phyloP scores from a whole-genome alignment of 148 eudicot species.

The Rhododendron griersonianum region DNA sequence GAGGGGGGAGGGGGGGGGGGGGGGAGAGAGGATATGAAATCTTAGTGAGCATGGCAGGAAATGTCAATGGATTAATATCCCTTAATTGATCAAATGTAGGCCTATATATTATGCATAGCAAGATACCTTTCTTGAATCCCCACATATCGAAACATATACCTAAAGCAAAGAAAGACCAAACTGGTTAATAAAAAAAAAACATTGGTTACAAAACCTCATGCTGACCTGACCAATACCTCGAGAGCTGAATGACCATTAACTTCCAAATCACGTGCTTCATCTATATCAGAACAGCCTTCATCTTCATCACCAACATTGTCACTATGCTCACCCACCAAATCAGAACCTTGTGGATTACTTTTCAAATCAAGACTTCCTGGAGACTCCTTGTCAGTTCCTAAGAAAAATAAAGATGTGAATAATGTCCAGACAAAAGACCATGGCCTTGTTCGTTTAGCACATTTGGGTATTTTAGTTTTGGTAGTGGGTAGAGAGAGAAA shows the following conservation, averaged over 20 bases:
- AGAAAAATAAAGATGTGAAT: background rate
- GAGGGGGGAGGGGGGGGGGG: too few species aligned
- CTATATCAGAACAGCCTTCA: slow-evolving; percentile 38
- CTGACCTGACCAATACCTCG: slow-evolving; percentile 30
- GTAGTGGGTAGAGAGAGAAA: too few species aligned
- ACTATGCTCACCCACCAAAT: slow-evolving; percentile 13
- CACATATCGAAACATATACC: background rate
- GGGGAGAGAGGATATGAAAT: background rate
- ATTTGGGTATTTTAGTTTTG: too few species aligned
- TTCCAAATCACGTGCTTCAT: slow-evolving; percentile 27
- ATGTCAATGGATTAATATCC: background rate
- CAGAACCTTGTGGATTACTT: slow-evolving; percentile 1
- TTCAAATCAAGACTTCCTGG: slow-evolving; percentile 16
- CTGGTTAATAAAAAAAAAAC: too few species aligned
- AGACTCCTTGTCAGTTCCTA: slow-evolving; percentile 27
- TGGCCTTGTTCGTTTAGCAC: too few species aligned
- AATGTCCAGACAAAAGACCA: background rate
- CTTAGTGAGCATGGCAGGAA: background rate
- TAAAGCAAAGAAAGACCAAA: background rate
- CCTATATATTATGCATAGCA: background rate
- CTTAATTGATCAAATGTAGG: background rate
- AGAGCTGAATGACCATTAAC: slow-evolving; percentile 23
- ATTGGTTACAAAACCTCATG: slow-evolving; percentile 35
- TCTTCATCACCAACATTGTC: slow-evolving; percentile 48
- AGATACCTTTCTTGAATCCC: background rate